Conservation (phyloP, 306 rosid species). For the Calophaca sinica region DNA sequence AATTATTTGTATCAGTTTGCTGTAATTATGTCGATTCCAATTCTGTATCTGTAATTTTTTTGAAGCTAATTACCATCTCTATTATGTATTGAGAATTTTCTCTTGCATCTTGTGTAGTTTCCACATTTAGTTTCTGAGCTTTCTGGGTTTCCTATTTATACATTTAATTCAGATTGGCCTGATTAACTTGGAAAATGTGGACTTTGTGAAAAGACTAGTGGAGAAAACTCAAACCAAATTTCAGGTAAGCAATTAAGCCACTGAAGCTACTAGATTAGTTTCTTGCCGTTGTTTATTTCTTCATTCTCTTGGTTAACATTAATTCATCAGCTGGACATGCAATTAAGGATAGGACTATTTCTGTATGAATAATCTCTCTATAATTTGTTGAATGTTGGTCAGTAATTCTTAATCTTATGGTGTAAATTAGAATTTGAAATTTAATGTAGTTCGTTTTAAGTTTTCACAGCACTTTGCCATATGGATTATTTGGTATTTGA, state of each 20-base stretch:
- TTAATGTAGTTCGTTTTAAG: too few relatives aligned
- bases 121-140: conserved; percentile 33
- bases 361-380: conserved; percentile 27
- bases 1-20: neutral
- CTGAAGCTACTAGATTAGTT: conserved; percentile 38
- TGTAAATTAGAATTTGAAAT: too few relatives aligned
- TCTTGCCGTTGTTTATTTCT: conserved; percentile 38
- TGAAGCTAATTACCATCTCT: conserved; percentile 32
- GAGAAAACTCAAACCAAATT: conserved; percentile 66
- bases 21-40: conserved; percentile 23
- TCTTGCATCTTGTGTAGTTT: conserved; percentile 8
- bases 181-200: conserved; percentile 87
- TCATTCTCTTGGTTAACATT: conserved; percentile 20
- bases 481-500: too few relatives aligned
- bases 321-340: conserved; percentile 17
- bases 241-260: conserved; percentile 68
- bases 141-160: conserved; percentile 1
- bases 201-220: conserved; percentile 70
- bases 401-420: conserved; percentile 9
- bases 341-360: conserved; percentile 26
- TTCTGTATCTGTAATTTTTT: neutral
- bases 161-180: conserved; percentile 75
- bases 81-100: conserved; percentile 27
- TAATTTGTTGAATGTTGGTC: conserved; percentile 12
- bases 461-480: too few relatives aligned